Percentiles rank a stretch among this genome's conserved stretches.
Conservation (phyloP, 2,329 filamentous ascomycete genomes). For the Truncatella angustata region DNA sequence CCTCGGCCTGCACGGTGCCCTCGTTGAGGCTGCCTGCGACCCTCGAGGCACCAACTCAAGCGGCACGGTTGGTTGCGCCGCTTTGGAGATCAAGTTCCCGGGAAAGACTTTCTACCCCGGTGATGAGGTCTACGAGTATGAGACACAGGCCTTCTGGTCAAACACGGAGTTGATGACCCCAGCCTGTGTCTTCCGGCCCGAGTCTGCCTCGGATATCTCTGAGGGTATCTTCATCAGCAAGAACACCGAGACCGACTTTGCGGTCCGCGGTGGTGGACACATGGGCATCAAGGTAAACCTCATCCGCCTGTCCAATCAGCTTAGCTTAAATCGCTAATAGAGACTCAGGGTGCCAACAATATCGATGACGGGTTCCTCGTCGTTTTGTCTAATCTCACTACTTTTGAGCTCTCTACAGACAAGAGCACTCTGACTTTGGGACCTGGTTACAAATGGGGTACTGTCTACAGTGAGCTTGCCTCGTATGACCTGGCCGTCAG, state of each 20-base stretch:
- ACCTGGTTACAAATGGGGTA: conserved; percentile 12
- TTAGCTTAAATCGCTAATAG: background rate
- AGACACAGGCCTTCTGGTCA: conserved; percentile 32
- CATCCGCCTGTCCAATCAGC: background rate
- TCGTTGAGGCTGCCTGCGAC: background rate
- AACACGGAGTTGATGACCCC: conserved; percentile 32
- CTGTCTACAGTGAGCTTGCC: conserved; percentile 10
- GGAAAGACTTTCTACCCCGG: conserved; percentile 21
- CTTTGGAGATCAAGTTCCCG: conserved; percentile 10
- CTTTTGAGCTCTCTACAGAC: conserved; percentile 22
- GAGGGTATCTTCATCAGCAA: conserved; percentile 21
- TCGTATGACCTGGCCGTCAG: conserved; percentile 8
- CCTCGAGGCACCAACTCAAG: background rate
- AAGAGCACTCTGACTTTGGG: conserved; percentile 10
- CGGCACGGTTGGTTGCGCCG: conserved; percentile 5
- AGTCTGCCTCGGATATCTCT: conserved; percentile 23
- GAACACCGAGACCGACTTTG: conserved; percentile 20
- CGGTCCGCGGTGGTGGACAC: conserved; percentile 31
- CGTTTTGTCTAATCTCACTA: conserved; percentile 15
- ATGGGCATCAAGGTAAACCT: conserved; percentile 28
- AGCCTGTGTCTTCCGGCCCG: conserved; percentile 31
- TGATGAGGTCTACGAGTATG: conserved; percentile 27
- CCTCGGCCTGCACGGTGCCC: background rate
- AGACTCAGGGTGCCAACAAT: conserved; percentile 13
- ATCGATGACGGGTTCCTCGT: conserved; percentile 13